Conservation (phyloP, 2,329 filamentous ascomycete genomes). For the Ophiostoma novo-ulmi region DNA sequence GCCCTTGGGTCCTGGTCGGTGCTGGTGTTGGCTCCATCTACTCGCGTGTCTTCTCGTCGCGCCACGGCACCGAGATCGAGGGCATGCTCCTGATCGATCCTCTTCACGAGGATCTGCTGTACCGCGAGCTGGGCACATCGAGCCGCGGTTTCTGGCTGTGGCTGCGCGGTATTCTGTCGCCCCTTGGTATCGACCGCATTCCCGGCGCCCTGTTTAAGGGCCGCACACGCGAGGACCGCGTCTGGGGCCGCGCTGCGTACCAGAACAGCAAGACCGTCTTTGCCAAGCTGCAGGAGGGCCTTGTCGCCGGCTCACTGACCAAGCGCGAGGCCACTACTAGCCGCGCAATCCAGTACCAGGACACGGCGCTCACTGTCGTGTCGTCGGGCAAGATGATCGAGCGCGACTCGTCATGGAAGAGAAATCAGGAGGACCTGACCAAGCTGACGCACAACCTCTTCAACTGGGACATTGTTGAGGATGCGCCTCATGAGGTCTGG, state of each 20-base stretch:
- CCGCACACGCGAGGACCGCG: constrained; percentile 72
- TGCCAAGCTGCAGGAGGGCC: constrained; percentile 84
- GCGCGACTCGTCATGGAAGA: constrained; percentile 66
- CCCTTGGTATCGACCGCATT: constrained; percentile 76
- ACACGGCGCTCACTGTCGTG: constrained; percentile 72
- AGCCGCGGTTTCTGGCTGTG: constrained; percentile 77
- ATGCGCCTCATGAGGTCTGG: constrained; percentile 86
- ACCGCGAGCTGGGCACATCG: constrained; percentile 56
- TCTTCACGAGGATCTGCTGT: constrained; percentile 79
- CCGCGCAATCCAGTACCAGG: constrained; percentile 68
- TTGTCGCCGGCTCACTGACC: constrained; percentile 79
- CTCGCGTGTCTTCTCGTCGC: constrained; percentile 82
- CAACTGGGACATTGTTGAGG: constrained; percentile 79
- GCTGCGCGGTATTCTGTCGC: constrained; percentile 78
- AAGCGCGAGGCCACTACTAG: constrained; percentile 76
- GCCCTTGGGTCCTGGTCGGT: constrained; percentile 83
- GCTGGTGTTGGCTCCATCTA: constrained; percentile 85
- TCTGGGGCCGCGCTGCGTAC: constrained; percentile 74
- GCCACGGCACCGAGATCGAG: constrained; percentile 67
- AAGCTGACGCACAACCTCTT: constrained; percentile 72
- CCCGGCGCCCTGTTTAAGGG: constrained; percentile 76
- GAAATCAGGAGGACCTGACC: constrained; percentile 78
- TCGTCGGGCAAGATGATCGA: constrained; percentile 72
- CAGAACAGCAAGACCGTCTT: constrained; percentile 82
- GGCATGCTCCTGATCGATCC: constrained; percentile 84